A percentile compares a stretch with the other conserved stretches of the same genome.
Conservation (phyloP, 768 basidiomycete species). For the Boletus rubescentipes region DNA sequence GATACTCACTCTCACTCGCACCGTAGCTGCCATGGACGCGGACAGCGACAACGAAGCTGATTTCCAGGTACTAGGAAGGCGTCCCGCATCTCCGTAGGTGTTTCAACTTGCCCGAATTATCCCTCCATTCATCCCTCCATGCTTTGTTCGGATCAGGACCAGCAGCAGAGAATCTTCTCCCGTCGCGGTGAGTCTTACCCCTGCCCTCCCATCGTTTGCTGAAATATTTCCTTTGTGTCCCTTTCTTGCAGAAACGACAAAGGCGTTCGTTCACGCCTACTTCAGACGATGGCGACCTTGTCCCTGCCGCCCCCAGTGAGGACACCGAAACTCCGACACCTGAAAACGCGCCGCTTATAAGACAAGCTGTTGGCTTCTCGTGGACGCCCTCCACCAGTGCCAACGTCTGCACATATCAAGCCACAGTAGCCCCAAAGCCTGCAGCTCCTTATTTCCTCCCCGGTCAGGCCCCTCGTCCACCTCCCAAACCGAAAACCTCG, state of each 20-base stretch:
- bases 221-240: not conserved
- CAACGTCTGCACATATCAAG: slow-evolving; percentile 32
- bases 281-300: slow-evolving; percentile 49
- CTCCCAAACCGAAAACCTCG: slow-evolving; percentile 26
- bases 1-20: not conserved
- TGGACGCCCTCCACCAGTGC: slow-evolving; percentile 31
- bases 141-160: slow-evolving; percentile 40
- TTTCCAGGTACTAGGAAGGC: slow-evolving; percentile 30
- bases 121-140: not conserved
- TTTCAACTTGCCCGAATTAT: not conserved
- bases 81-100: slow-evolving; percentile 39
- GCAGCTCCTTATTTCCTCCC: slow-evolving; percentile 45
- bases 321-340: slow-evolving; percentile 46
- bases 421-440: slow-evolving; percentile 21
- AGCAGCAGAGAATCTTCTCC: slow-evolving; percentile 62
- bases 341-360: slow-evolving; percentile 48
- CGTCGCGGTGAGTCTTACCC: slow-evolving; percentile 37
- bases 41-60: slow-evolving; percentile 26
- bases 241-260: slow-evolving; percentile 35
- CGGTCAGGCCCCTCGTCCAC: slow-evolving; percentile 42
- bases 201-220: not conserved
- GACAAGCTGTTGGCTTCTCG: slow-evolving; percentile 58
- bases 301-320: slow-evolving; percentile 41
- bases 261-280: slow-evolving; percentile 53
- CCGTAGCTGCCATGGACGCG: slow-evolving; percentile 6